phyloP scores from a whole-genome alignment of 768 basidiomycete genomes.

The Boletus rufocinnamomeus region DNA sequence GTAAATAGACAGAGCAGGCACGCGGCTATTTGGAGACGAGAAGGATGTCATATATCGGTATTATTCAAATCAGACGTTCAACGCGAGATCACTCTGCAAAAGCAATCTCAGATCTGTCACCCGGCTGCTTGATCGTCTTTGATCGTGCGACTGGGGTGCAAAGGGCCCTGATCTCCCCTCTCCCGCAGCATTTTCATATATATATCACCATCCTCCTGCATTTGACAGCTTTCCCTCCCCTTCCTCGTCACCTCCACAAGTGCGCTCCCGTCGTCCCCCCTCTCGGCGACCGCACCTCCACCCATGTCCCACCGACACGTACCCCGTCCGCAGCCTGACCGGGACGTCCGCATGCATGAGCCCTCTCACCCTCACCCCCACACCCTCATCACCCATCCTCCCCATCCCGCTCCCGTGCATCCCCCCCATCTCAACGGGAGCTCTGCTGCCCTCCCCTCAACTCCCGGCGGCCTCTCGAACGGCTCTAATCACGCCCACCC shows the following conservation, averaged over 20 bases:
- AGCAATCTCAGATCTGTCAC: conserved; percentile 40
- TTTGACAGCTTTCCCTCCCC: conserved; percentile 51
- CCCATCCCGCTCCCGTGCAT: conserved; percentile 35
- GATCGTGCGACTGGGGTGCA: conserved; percentile 58
- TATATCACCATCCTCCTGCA: conserved; percentile 51
- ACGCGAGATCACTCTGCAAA: conserved; percentile 39
- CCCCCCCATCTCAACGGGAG: conserved; percentile 57
- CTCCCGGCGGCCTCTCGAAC: conserved; percentile 47
- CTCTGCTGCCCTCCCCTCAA: conserved; percentile 42
- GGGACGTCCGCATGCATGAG: conserved; percentile 68
- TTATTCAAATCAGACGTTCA: conserved; percentile 42
- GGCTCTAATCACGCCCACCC: conserved; percentile 42
- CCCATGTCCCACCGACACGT: conserved; percentile 63
- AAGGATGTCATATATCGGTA: conserved; percentile 35
- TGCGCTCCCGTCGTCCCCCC: conserved; percentile 27
- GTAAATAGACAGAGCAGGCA: conserved; percentile 47
- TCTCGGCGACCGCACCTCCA: conserved; percentile 24
- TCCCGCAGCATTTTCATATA: conserved; percentile 50
- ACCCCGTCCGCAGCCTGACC: conserved; percentile 55
- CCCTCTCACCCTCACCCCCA: conserved; percentile 46
- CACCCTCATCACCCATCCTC: conserved; percentile 43
- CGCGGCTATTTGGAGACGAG: conserved; percentile 54
- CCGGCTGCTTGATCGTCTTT: conserved; percentile 56
- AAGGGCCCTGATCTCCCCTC: conserved; percentile 46
- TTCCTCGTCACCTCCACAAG: conserved; percentile 40